These are phyloP conservation scores for Neonectria faginata DNA, from an alignment of 2,329 filamentous ascomycete genomes.

Conservation along the genomic window DNA sequence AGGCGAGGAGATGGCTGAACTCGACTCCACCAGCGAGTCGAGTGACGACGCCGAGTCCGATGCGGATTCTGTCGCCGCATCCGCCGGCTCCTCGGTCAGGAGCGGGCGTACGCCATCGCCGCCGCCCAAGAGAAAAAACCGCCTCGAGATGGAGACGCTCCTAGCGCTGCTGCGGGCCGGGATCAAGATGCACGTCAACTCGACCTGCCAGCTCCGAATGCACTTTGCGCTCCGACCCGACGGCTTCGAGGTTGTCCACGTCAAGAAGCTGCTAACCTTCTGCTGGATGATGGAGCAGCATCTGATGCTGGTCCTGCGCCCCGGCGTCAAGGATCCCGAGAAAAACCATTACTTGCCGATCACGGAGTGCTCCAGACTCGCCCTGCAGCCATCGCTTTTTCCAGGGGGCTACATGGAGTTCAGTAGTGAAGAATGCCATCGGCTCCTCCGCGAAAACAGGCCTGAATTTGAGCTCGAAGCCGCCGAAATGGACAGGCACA, in stretches of 20 bases:
- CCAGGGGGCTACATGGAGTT: slow-evolving; percentile 11
- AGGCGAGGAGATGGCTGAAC: background rate
- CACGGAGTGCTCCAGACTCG: slow-evolving; percentile 23
- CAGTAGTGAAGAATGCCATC: background rate
- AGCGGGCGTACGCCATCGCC: background rate
- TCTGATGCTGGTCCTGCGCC: slow-evolving; percentile 27
- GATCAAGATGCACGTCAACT: slow-evolving; percentile 42
- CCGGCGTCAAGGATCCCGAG: background rate
- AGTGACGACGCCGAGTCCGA: background rate
- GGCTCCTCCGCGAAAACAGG: slow-evolving; percentile 15
- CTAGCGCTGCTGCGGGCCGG: slow-evolving; percentile 26
- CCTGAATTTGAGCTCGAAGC: slow-evolving; percentile 6
- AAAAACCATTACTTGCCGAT: slow-evolving; percentile 27
- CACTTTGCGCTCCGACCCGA: slow-evolving; percentile 22
- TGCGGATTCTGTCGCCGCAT: background rate
- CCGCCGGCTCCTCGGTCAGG: background rate
- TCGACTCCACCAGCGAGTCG: background rate
- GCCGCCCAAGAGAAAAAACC: background rate
- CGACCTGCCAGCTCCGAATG: slow-evolving; percentile 37
- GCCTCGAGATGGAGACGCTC: slow-evolving; percentile 26
- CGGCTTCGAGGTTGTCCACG: slow-evolving; percentile 27
- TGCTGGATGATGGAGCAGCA: slow-evolving; percentile 32
- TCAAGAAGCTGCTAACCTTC: slow-evolving; percentile 30
- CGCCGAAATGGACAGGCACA: slow-evolving; percentile 18
- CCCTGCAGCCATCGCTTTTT: slow-evolving; percentile 18